These are phyloP conservation scores for Steccherinum ochraceum DNA, from an alignment of 768 basidiomycete species.

Conservation along the genomic window DNA sequence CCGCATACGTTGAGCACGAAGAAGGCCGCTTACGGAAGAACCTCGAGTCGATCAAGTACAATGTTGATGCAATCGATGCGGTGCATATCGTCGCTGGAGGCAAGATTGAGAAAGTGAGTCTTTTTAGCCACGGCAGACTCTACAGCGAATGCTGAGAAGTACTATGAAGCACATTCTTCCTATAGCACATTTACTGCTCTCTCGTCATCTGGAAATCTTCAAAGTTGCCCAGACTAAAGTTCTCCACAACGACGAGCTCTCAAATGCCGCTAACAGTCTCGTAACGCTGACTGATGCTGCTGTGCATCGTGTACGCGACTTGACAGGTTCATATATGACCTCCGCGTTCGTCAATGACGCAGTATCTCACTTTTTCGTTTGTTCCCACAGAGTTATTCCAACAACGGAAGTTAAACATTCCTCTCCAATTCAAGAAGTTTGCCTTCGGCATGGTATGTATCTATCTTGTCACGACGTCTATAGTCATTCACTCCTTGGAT, in stretches of 20 bases:
- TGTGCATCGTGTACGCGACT: slow-evolving; percentile 11
- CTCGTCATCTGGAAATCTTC: slow-evolving; percentile 28
- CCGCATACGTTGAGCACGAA: slow-evolving; percentile 15
- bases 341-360: neutral
- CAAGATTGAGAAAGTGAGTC: slow-evolving; percentile 22
- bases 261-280: slow-evolving; percentile 12
- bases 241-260: slow-evolving; percentile 18
- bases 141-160: neutral
- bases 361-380: neutral
- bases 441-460: slow-evolving; percentile 22
- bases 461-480: too few relatives aligned
- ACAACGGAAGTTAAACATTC: slow-evolving; percentile 18
- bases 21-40: slow-evolving; percentile 19
- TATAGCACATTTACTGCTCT: slow-evolving; percentile 27
- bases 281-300: slow-evolving; percentile 11
- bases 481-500: too few relatives aligned
- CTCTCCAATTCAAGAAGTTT: slow-evolving; percentile 18
- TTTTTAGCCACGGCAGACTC: slow-evolving; percentile 14
- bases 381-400: slow-evolving; percentile 16
- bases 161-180: slow-evolving; percentile 27
- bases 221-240: slow-evolving; percentile 19
- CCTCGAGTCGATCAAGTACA: slow-evolving; percentile 18
- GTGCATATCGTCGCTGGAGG: slow-evolving; percentile 21
- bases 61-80: slow-evolving; percentile 23
- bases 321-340: too few relatives aligned